Conservation (phyloP, 2,329 filamentous ascomycete genomes). For the Pyrenochaeta sp. region DNA sequence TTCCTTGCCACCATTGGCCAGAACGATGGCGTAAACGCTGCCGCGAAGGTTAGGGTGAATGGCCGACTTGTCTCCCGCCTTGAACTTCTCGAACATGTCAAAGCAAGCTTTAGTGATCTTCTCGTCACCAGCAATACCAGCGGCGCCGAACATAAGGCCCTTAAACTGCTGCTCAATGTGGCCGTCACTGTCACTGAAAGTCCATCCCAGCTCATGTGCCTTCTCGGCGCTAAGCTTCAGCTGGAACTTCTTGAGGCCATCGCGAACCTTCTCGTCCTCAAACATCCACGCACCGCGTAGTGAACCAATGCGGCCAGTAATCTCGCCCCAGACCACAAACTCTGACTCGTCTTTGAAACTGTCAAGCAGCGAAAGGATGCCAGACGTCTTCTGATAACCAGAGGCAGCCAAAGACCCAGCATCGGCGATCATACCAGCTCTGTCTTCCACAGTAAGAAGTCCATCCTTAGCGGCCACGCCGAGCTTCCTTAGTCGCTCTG, state of each 20-base stretch:
- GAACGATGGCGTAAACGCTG: slow-evolving; percentile 83
- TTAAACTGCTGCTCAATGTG: slow-evolving; percentile 97
- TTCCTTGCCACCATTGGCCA: slow-evolving; percentile 84
- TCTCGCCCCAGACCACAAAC: slow-evolving; percentile 95
- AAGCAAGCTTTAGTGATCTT: slow-evolving; percentile 80
- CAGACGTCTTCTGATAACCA: slow-evolving; percentile 93
- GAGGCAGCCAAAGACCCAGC: slow-evolving; percentile 88
- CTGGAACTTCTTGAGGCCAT: slow-evolving; percentile 85
- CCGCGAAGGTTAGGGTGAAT: slow-evolving; percentile 91
- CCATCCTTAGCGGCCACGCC: slow-evolving; percentile 84
- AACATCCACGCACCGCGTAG: slow-evolving; percentile 89
- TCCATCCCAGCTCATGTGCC: slow-evolving; percentile 88
- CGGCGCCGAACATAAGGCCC: slow-evolving; percentile 84
- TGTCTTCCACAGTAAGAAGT: slow-evolving; percentile 84
- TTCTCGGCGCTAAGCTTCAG: slow-evolving; percentile 78
- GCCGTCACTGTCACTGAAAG: slow-evolving; percentile 82
- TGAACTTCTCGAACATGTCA: slow-evolving; percentile 89
- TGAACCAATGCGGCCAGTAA: slow-evolving; percentile 78
- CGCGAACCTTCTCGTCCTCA: slow-evolving; percentile 75
- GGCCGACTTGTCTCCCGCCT: slow-evolving; percentile 78
- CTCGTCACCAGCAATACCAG: slow-evolving; percentile 82
- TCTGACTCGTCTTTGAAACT: slow-evolving; percentile 83
- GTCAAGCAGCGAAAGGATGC: slow-evolving; percentile 83
- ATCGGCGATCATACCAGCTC: slow-evolving; percentile 90
- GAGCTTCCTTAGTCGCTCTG: slow-evolving; percentile 84